Percentiles rank a stretch among this genome's conserved stretches.
These are phyloP conservation scores for Penicillium griseofulvum DNA, from an alignment of 2,329 filamentous ascomycete species.

Conservation along the genomic window DNA sequence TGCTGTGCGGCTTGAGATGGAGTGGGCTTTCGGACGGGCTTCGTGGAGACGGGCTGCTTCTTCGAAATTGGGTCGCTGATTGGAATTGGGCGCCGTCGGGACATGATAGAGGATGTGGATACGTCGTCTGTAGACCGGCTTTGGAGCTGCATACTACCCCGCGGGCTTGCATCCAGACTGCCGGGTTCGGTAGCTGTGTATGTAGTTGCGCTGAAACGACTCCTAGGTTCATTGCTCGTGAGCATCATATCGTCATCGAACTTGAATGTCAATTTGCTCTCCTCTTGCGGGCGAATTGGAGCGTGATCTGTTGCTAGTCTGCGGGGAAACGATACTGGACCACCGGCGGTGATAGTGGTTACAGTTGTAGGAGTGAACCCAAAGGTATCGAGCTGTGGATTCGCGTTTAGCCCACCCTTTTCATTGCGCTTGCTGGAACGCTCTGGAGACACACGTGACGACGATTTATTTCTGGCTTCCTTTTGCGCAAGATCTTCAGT, in stretches of 20 bases:
- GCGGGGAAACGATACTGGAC: constrained; percentile 21
- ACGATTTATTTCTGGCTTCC: constrained; percentile 57
- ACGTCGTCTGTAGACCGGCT: constrained; percentile 33
- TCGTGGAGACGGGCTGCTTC: constrained; percentile 30
- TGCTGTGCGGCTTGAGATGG: constrained; percentile 36
- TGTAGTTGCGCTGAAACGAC: constrained; percentile 63
- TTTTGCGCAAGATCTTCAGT: constrained; percentile 55
- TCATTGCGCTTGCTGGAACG: constrained; percentile 16
- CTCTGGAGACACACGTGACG: constrained; percentile 47
- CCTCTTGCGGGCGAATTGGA: constrained; percentile 9
- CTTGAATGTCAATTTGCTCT: constrained; percentile 21
- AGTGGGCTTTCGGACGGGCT: constrained; percentile 43
- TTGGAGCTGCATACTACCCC: constrained; percentile 33
- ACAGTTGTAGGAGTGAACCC: constrained; percentile 30
- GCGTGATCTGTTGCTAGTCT: constrained; percentile 35
- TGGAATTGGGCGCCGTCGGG: constrained; percentile 41
- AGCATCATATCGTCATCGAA: constrained; percentile 39
- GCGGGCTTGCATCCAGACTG: constrained; percentile 37
- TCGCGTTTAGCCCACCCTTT: constrained; percentile 31
- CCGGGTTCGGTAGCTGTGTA: constrained; percentile 38
- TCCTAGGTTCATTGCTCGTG: constrained; percentile 53
- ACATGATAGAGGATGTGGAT: constrained; percentile 35
- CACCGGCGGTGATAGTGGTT: constrained; percentile 35
- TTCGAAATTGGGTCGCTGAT: constrained; percentile 31
- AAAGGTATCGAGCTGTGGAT: constrained; percentile 27